Conservation (phyloP, 23 red algal species). For the Cyanidiococcus yangmingshanensis region DNA sequence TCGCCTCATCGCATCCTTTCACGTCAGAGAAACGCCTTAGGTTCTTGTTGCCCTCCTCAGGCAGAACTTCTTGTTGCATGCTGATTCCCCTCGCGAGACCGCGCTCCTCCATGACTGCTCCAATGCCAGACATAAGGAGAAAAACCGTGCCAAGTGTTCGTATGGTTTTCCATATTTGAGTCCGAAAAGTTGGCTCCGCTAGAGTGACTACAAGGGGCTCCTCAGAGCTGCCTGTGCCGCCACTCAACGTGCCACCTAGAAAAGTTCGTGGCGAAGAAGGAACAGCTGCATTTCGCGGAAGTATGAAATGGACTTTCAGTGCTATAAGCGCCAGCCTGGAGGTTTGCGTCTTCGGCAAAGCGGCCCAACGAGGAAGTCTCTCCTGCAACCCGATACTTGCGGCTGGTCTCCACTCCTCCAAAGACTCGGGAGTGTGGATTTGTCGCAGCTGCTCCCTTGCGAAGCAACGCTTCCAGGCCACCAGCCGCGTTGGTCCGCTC, state of each 20-base stretch:
- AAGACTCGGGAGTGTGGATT: constrained; percentile 16
- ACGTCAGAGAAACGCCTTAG: constrained; percentile 75
- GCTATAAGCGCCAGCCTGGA: not conserved
- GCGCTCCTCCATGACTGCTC: constrained; percentile 91
- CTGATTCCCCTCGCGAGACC: constrained; percentile 54
- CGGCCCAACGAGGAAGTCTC: not conserved
- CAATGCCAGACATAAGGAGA: constrained; percentile 70
- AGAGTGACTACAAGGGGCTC: constrained; percentile 69
- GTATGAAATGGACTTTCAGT: not conserved
- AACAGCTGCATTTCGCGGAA: not conserved
- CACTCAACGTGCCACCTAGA: not conserved
- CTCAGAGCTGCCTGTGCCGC: constrained; percentile 21
- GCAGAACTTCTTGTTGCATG: constrained; percentile 70
- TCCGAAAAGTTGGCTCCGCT: constrained; percentile 74
- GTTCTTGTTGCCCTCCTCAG: constrained; percentile 49
- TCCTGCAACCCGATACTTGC: not conserved
- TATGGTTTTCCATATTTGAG: constrained; percentile 71
- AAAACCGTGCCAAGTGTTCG: constrained; percentile 74
- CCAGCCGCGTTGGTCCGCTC: not conserved
- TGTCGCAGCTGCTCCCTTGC: constrained; percentile 20
- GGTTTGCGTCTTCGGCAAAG: not conserved
- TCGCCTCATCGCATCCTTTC: constrained; percentile 98
- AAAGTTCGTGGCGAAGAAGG: not conserved
- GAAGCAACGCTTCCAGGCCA: constrained; percentile 26
- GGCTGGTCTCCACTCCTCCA: not conserved